These are phyloP conservation scores for Escovopsis sp. DNA, from an alignment of 2,329 filamentous ascomycete genomes.

Conservation along the genomic window DNA sequence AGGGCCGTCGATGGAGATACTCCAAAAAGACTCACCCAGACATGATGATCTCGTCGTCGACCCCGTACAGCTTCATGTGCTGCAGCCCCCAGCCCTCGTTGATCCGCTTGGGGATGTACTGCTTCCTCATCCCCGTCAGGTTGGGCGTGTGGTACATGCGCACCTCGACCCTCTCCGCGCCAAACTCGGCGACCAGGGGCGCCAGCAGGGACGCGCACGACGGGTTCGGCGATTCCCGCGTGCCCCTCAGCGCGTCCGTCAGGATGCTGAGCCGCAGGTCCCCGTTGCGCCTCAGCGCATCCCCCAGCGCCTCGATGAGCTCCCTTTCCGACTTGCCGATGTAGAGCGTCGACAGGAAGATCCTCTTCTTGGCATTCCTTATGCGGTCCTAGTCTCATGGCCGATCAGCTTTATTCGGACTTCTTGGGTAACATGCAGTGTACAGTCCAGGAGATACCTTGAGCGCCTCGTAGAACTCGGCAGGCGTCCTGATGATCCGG, in stretches of 20 bases:
- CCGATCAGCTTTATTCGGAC: not conserved
- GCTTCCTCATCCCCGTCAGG: constrained; percentile 72
- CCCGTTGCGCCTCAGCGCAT: constrained; percentile 60
- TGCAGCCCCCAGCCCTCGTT: constrained; percentile 98
- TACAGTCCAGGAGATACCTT: constrained; percentile 43
- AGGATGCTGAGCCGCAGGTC: constrained; percentile 73
- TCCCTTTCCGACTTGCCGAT: constrained; percentile 90
- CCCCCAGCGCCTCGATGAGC: constrained; percentile 63
- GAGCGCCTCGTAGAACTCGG: constrained; percentile 82
- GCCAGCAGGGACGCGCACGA: constrained; percentile 82
- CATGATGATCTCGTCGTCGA: constrained; percentile 91
- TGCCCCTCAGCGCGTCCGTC: constrained; percentile 82
- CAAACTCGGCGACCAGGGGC: constrained; percentile 73
- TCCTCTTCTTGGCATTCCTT: constrained; percentile 55
- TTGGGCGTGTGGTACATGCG: constrained; percentile 98
- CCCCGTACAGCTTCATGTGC: constrained; percentile 96
- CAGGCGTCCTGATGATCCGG: constrained; percentile 60
- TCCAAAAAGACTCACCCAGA: constrained; percentile 47
- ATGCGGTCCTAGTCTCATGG: constrained; percentile 52
- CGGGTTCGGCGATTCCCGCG: constrained; percentile 70
- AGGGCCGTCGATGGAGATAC: no score
- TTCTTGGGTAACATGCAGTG: no score
- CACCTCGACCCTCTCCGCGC: constrained; percentile 70
- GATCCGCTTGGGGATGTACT: constrained; percentile 70
- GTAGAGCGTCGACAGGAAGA: constrained; percentile 93